Conservation (phyloP, 177 flowering plant species). For the Tripterygium wilfordii region DNA sequence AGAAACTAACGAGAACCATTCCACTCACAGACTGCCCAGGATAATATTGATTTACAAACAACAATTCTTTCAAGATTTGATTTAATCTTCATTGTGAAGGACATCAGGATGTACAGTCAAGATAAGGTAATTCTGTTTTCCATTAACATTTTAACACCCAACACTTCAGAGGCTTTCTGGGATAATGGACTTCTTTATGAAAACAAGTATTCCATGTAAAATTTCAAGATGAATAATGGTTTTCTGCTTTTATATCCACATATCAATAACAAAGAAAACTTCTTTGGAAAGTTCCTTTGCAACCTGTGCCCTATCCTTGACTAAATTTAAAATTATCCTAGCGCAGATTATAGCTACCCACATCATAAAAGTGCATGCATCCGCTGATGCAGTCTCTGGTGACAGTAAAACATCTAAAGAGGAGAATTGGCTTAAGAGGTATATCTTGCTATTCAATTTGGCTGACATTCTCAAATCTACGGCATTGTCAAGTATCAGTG, state of each 20-base stretch:
- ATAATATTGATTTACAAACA: conserved; percentile 96
- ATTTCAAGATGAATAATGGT: too few species aligned
- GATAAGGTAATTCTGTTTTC: conserved; percentile 64
- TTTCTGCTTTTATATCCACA: too few species aligned
- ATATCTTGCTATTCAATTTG: background rate
- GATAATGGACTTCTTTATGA: too few species aligned
- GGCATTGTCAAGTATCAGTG: conserved; percentile 1
- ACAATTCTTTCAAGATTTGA: conserved; percentile 98
- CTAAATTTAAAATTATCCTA: too few species aligned
- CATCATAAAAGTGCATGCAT: conserved; percentile 85
- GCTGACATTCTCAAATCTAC: background rate
- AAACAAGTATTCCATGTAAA: background rate
- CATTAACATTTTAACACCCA: background rate
- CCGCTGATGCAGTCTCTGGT: conserved; percentile 47
- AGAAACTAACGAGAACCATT: conserved; percentile 13
- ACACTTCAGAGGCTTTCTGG: too few species aligned
- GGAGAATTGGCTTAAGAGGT: conserved; percentile 98
- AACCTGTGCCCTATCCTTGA: background rate
- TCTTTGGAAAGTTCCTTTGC: too few species aligned
- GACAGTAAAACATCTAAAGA: conserved; percentile 55
- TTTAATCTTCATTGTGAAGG: conserved; percentile 93
- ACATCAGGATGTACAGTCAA: conserved; percentile 78
- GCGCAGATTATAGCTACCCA: conserved; percentile 87
- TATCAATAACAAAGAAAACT: too few species aligned
- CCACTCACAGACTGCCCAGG: conserved; percentile 85